Evolutionary conservation across 2,329 filamentous ascomycete species (phyloP).

Genomic region (Lachnum nothofagi): DNA sequence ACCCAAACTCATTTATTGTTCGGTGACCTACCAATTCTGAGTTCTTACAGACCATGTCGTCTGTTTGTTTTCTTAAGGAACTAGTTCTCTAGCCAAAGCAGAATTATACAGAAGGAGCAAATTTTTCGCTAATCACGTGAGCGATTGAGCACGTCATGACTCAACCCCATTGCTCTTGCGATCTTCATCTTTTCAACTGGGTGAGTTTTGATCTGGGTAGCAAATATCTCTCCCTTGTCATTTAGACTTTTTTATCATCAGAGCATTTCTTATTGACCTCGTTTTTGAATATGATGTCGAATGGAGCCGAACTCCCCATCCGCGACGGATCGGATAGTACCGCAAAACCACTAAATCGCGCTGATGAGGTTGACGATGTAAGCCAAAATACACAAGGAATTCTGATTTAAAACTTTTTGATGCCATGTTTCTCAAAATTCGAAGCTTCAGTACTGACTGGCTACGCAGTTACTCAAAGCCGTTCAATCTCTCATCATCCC

Average conservation of each 20-base stretch:
- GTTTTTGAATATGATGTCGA: constrained; percentile 22
- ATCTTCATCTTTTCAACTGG: not conserved
- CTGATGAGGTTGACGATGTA: constrained; percentile 44
- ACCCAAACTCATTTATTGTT: too few species aligned
- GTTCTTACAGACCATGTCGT: too few species aligned
- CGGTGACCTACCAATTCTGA: too few species aligned
- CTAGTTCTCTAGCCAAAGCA: too few species aligned
- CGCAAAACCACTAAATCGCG: constrained; percentile 31
- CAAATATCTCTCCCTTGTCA: too few species aligned
- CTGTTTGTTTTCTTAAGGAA: too few species aligned
- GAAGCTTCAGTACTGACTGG: constrained; percentile 1
- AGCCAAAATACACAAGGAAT: constrained; percentile 22
- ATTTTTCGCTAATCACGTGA: not conserved
- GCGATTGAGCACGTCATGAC: not conserved
- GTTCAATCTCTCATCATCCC: constrained; percentile 64
- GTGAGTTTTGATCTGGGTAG: too few species aligned
- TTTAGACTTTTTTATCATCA: too few species aligned
- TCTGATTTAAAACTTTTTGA: not conserved
- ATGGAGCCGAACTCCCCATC: constrained; percentile 15
- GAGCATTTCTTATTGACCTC: too few species aligned
- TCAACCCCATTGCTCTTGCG: not conserved
- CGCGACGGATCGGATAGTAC: constrained; percentile 5
- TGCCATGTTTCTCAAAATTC: not conserved
- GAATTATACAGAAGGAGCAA: not conserved
- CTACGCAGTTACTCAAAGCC: constrained; percentile 58